Evolutionary conservation across 2,329 filamentous ascomycete species (phyloP), one percentile per base, ranked within the genome.

Genomic region (Sclerotinia spermophila): DNA sequence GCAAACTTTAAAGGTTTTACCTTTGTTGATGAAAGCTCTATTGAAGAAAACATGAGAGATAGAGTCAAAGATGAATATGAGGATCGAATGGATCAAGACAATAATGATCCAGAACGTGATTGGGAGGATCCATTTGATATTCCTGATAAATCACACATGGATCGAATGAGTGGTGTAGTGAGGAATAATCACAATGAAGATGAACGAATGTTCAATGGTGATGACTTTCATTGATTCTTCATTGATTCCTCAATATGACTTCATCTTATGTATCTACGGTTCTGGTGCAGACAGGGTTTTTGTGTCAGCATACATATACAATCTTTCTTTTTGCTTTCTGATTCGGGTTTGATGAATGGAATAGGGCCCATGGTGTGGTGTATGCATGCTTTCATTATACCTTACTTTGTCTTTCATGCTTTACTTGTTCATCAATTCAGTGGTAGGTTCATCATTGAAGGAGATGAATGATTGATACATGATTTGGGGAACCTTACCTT

Each of bases 1-100:
- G 96, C 95, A 73, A 97, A 98, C 79, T 99, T 99, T 84, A 93
- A 96, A 78, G 96, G 96, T 45, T 99, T 99, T 81, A 99, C 96
- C 0, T 99, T 97, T 80, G 96, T 98, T n/a, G 96, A 98, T 77
- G 95, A 98, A 82, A 97, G 93, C 78, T 92, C 93, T 2, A 90
- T 99, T 70, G 94, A 98, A 67, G 93, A 95, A 73, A 90, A 96
- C 75, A 94, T 93, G 88, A 82, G 83, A 70, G 84, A 84, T 72
- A 82, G 84, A 66, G 71, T 69, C 78, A 82, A 72, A 81, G 82
- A 85, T 67, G 84, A 87, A 62, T 83, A 86, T 66, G 87, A 90
- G 73, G 85, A 89, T 35, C 45, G 45, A 65, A 89, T 89, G 87
- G 84, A 87, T 70, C 86, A 90, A 73, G 84, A 82, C 51, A 81